phyloP scores from a whole-genome alignment of 257 asterid species.

The Solanum bulbocastanum region DNA sequence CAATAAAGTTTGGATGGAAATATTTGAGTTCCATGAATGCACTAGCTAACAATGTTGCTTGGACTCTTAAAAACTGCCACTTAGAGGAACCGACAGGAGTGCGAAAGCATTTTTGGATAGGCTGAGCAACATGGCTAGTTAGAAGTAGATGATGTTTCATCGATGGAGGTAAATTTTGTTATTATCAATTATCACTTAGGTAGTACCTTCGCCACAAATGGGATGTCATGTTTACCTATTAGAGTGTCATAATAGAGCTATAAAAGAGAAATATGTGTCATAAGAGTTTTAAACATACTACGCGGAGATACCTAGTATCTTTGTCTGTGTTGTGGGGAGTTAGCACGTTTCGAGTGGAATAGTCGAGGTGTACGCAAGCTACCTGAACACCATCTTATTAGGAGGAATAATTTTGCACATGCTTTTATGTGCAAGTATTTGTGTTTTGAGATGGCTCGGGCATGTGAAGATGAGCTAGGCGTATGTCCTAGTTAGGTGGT shows the following conservation, averaged over 20 bases:
- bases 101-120: background rate
- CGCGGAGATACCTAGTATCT: background rate
- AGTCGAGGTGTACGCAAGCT: background rate
- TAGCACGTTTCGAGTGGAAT: background rate
- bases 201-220: background rate
- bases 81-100: background rate
- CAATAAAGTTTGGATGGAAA: background rate
- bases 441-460: background rate
- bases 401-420: background rate
- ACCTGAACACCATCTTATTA: background rate
- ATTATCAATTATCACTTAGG: background rate
- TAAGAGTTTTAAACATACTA: background rate
- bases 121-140: background rate
- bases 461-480: background rate
- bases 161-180: background rate
- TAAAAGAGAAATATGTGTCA: background rate
- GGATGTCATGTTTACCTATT: background rate
- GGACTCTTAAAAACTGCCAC: background rate
- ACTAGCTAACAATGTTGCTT: background rate
- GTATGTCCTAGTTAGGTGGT: background rate
- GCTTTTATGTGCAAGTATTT: background rate
- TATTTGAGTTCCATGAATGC: background rate
- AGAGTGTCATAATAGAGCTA: background rate
- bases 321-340: background rate
- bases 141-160: background rate